Evolutionary conservation across 371 early-diverging fungal species (phyloP).

Genomic region (Mucor irregularis): DNA sequence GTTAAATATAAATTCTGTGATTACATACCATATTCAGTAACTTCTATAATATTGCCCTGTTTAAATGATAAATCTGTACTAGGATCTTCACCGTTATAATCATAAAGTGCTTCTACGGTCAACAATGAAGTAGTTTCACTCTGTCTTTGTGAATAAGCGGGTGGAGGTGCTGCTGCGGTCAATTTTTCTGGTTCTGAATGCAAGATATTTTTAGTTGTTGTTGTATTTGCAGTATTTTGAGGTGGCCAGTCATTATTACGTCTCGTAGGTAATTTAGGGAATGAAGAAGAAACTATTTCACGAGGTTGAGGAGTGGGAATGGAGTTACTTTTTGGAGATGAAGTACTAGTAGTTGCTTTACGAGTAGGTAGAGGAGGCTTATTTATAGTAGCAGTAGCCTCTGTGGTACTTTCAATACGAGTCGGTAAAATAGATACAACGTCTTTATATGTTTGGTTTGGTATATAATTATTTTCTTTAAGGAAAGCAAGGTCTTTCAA

Average conservation of each 20-base stretch:
- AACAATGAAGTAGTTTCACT: slow-evolving; percentile 7
- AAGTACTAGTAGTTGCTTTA: slow-evolving; percentile 27
- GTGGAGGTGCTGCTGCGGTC: slow-evolving; percentile 18
- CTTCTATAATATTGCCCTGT: slow-evolving; percentile 50
- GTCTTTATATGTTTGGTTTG: slow-evolving; percentile 35
- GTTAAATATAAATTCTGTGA: neutral
- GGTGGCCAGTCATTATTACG: slow-evolving; percentile 27
- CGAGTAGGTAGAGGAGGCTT: slow-evolving; percentile 46
- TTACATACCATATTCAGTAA: slow-evolving; percentile 52
- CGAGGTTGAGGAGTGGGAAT: slow-evolving; percentile 21
- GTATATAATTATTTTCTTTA: slow-evolving; percentile 40
- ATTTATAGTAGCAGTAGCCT: neutral
- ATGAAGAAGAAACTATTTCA: slow-evolving; percentile 2
- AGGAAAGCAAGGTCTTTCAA: slow-evolving; percentile 42
- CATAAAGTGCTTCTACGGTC: slow-evolving; percentile 50
- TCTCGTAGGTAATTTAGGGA: slow-evolving; percentile 41
- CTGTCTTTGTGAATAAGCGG: slow-evolving; percentile 29
- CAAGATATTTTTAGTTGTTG: slow-evolving; percentile 4
- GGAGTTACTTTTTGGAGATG: too few relatives aligned
- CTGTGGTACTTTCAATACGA: slow-evolving; percentile 6
- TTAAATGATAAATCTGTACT: slow-evolving; percentile 48
- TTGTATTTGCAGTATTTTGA: slow-evolving; percentile 4
- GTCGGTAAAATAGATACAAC: slow-evolving; percentile 37
- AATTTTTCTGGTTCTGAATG: slow-evolving; percentile 19
- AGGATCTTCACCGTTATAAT: slow-evolving; percentile 50